Conservation (phyloP, 345 rosid genomes). For the Gossypium ekmanianum region DNA sequence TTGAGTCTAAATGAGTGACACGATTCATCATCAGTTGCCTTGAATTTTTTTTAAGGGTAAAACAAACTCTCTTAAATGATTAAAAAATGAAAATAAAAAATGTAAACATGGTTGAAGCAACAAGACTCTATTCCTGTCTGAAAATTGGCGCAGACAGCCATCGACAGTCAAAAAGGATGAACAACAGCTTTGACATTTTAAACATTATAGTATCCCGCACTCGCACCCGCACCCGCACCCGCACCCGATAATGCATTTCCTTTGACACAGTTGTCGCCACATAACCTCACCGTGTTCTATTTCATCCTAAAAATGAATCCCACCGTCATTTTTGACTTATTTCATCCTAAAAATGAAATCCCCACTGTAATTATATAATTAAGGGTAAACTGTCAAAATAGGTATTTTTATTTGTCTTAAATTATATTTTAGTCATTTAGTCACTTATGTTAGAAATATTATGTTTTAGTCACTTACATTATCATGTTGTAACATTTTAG, state of each 20-base stretch:
- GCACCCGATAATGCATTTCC: no score
- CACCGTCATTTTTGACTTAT: background rate
- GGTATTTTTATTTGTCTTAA: rapidly evolving
- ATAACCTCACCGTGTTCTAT: background rate
- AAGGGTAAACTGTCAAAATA: no score
- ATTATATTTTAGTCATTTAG: no score
- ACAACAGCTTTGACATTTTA: constrained; percentile 3
- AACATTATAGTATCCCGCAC: background rate
- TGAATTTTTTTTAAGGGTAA: no score
- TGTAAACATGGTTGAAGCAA: background rate
- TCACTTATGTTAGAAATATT: no score
- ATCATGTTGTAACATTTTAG: no score
- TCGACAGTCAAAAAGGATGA: background rate
- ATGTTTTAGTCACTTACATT: no score
- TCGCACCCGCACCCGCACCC: background rate
- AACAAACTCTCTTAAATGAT: background rate
- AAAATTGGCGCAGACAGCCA: background rate
- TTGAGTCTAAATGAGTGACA: rapidly evolving
- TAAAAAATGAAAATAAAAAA: background rate
- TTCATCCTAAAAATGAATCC: background rate
- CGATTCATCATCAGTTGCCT: no score
- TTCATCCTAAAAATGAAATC: no score
- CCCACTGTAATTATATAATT: no score
- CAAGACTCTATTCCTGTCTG: background rate
- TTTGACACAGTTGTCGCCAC: background rate